Conservation (phyloP, 2,329 filamentous ascomycete genomes). For the Stagonosporopsis chrysanthemi region DNA sequence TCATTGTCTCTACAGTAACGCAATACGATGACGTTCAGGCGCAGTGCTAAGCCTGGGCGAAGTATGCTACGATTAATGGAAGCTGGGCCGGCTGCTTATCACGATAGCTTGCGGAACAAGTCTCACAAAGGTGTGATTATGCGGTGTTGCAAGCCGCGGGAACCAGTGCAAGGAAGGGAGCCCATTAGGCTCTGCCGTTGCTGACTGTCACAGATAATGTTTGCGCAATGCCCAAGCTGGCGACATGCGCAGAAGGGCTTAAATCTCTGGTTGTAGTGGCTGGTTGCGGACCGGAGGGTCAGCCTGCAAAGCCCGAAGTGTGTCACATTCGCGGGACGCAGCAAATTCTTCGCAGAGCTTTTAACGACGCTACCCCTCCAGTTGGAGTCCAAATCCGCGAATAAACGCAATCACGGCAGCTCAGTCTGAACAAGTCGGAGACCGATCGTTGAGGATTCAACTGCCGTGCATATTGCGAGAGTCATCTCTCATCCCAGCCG, state of each 20-base stretch:
- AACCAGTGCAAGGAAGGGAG: conserved; percentile 4
- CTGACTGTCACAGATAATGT: background rate
- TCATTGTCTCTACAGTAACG: conserved; percentile 14
- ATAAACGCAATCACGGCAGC: background rate
- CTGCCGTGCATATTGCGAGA: background rate
- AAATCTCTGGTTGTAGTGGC: background rate
- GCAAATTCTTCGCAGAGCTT: conserved; percentile 4
- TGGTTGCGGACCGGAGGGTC: conserved; percentile 6
- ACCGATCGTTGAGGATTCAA: background rate
- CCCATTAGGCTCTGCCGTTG: background rate
- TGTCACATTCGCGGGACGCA: background rate
- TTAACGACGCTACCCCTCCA: background rate
- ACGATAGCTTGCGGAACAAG: conserved; percentile 8
- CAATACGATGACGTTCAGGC: conserved; percentile 11
- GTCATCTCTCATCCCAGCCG: background rate
- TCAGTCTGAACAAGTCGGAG: background rate
- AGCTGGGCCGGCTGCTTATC: conserved; percentile 13
- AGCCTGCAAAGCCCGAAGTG: background rate
- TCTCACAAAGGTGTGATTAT: conserved; percentile 15
- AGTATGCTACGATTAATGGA: conserved; percentile 9
- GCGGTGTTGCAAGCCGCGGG: conserved; percentile 9
- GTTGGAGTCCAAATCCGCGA: background rate
- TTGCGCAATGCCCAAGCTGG: conserved; percentile 1
- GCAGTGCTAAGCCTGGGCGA: conserved; percentile 5
- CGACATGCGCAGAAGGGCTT: background rate